These are phyloP conservation scores for Phialocephala sp. DNA, from an alignment of 2,329 filamentous ascomycete genomes.

Conservation along the genomic window DNA sequence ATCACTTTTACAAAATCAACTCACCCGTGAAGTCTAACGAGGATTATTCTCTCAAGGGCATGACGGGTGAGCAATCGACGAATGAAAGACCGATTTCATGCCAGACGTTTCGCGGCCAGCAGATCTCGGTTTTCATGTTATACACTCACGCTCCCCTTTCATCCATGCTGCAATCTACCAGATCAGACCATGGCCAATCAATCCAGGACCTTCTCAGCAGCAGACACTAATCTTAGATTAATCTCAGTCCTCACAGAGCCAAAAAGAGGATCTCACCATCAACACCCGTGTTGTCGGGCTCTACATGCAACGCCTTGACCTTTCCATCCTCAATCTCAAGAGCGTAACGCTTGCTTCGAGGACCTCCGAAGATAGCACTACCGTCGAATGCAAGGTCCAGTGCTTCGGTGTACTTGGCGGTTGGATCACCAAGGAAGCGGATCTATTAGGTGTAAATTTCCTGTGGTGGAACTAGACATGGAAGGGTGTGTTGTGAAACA, in stretches of 20 bases:
- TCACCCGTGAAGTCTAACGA: no score
- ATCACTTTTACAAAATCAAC: not conserved
- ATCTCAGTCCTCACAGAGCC: constrained; percentile 19
- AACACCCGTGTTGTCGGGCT: constrained; percentile 87
- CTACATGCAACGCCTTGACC: constrained; percentile 80
- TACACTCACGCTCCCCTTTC: not conserved
- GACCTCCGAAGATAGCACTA: constrained; percentile 78
- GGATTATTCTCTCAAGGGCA: no score
- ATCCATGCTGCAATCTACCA: constrained; percentile 1
- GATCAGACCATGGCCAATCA: constrained; percentile 29
- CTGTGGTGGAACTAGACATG: not conserved
- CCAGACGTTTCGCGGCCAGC: not conserved
- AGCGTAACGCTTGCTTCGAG: constrained; percentile 87
- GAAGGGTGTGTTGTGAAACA: not conserved
- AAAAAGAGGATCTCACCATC: constrained; percentile 59
- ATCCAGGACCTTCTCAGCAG: constrained; percentile 55
- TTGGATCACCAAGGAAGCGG: constrained; percentile 86
- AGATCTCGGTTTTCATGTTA: not conserved
- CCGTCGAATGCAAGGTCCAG: constrained; percentile 85
- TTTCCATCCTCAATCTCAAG: constrained; percentile 84
- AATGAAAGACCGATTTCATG: not conserved
- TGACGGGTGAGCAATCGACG: no score
- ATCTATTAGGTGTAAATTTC: constrained; percentile 60
- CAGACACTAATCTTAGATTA: constrained; percentile 47
- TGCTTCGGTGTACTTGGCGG: constrained; percentile 79